Evolutionary conservation across 164 flowering plant genomes (phyloP), one percentile per base, ranked within the genome.

Genomic region (Amborella trichopoda): DNA sequence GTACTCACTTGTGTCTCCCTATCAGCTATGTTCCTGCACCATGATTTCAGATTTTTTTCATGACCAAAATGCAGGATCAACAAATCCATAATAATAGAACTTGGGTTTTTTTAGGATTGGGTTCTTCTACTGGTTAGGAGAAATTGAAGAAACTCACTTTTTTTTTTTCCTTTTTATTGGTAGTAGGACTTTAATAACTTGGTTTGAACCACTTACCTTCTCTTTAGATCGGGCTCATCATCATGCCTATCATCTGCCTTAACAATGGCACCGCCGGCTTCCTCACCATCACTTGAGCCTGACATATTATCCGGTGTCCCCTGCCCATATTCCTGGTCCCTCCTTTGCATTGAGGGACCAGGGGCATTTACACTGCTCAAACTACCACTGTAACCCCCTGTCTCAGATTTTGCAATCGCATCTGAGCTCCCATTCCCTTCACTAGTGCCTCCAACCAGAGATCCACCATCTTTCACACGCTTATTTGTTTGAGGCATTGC

Each of bases 211-310:
- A 60, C 61, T 45, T 63, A 61, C 95, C 80, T 77, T 73, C 82
- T 77, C 65, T 89, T 89, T n/a, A 86, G 58, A 60, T 78, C 72
- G 54, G 82, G 91, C 56, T 75, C 83, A 58, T 62, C 68, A 48
- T 61, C 71, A 58, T 64, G 69, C 42, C 48, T 41, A 32, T 52
- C 71, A 48, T 68, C 68, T 36, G 41, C 39, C 46, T 52, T 60
- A 11, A 43, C 72, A 46, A 45, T 38, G 16, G 16, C 58, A 57
- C 61, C 76, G 60, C 62, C 71, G 19, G 25, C 63, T 38, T 77
- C 85, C 56, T 74, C 85, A 61, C 64, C 63, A 53, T 71, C 74
- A 59, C 75, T 72, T 53, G 75, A 66, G 21, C 62, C 75, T 47
- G 54, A 53, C 52, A 56, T 44, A 26, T 67, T 76, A 27, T 60